Percentiles rank a stretch among this genome's conserved stretches.
Conservation (phyloP, 805 yeast species). For the Myxozyma kluyveri region DNA sequence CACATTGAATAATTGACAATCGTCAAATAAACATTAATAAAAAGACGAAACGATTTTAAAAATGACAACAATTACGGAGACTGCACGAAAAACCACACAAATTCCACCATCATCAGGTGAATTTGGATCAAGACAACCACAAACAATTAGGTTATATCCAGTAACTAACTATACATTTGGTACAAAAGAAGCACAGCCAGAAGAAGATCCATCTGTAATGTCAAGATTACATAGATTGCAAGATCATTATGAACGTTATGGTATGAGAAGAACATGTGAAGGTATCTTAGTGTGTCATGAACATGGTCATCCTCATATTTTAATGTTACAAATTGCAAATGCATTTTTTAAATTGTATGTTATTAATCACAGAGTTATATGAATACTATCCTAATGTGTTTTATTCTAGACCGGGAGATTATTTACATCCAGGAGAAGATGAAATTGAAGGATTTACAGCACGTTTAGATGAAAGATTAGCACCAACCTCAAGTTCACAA, state of each 20-base stretch:
- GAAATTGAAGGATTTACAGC: conserved; percentile 34
- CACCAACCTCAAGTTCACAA: conserved; percentile 25
- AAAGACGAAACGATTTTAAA: neutral
- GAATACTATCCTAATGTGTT: neutral
- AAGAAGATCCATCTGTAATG: conserved; percentile 35
- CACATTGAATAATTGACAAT: neutral
- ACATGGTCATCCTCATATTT: conserved; percentile 38
- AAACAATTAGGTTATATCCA: conserved; percentile 36
- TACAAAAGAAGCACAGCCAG: conserved; percentile 36
- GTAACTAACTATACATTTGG: conserved; percentile 38
- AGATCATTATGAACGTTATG: conserved; percentile 34
- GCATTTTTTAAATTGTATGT: conserved; percentile 36
- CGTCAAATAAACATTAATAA: neutral
- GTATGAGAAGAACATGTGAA: conserved; percentile 38
- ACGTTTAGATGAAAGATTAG: conserved; percentile 30
- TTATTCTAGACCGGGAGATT: conserved; percentile 34
- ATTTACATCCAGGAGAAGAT: conserved; percentile 31
- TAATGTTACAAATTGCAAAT: conserved; percentile 37
- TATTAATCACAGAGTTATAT: neutral
- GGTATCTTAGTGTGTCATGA: conserved; percentile 38
- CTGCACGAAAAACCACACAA: conserved; percentile 29
- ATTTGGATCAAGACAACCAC: conserved; percentile 31
- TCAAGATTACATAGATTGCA: conserved; percentile 35
- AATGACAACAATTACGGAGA: conserved; percentile 30
- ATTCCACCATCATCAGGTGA: conserved; percentile 29